These are phyloP conservation scores for Singerocomus inundabilis DNA, from an alignment of 1,284 basidiomycete genomes.

Conservation along the genomic window DNA sequence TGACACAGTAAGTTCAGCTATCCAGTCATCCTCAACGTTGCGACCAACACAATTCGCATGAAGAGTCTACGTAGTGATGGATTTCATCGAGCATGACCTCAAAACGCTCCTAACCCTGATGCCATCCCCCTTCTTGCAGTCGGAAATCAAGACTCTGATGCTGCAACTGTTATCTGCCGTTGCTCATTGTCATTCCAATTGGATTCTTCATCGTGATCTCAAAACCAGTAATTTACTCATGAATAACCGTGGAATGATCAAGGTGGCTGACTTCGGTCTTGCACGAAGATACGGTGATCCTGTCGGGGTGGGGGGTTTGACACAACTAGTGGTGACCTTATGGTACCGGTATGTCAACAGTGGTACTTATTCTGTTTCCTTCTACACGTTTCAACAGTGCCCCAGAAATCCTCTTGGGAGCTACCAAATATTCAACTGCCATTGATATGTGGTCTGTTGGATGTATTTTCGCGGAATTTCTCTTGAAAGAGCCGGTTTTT, in stretches of 20 bases:
- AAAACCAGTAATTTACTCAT: slow-evolving; percentile 98
- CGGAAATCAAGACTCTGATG: slow-evolving; percentile 97
- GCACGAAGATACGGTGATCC: slow-evolving; percentile 96
- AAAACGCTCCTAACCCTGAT: slow-evolving; percentile 93
- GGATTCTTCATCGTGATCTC: slow-evolving; percentile 97
- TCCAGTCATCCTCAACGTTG: slow-evolving; percentile 4
- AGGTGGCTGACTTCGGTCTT: slow-evolving; percentile 98
- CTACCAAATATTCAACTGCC: slow-evolving; percentile 90
- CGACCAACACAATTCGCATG: slow-evolving; percentile 22
- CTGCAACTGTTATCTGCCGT: slow-evolving; percentile 92
- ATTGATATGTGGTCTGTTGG: slow-evolving; percentile 99
- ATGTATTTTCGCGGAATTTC: slow-evolving; percentile 96
- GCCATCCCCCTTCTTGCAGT: slow-evolving; percentile 93
- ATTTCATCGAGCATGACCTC: slow-evolving; percentile 99
- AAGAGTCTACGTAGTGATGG: slow-evolving; percentile 99
- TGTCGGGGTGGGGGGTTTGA: slow-evolving; percentile 89
- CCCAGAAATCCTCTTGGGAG: slow-evolving; percentile 93
- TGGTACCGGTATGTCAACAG: slow-evolving; percentile 86
- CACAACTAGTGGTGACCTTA: slow-evolving; percentile 94
- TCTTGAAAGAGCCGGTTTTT: slow-evolving; percentile 91
- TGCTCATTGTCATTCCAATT: slow-evolving; percentile 89
- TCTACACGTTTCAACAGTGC: slow-evolving; percentile 52
- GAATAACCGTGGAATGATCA: slow-evolving; percentile 98
- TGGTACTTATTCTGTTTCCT: slow-evolving; percentile 10
- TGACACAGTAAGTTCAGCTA: slow-evolving; percentile 82